Evolutionary conservation across 768 basidiomycete genomes (phyloP).

Genomic region (Tylopilus felleus): DNA sequence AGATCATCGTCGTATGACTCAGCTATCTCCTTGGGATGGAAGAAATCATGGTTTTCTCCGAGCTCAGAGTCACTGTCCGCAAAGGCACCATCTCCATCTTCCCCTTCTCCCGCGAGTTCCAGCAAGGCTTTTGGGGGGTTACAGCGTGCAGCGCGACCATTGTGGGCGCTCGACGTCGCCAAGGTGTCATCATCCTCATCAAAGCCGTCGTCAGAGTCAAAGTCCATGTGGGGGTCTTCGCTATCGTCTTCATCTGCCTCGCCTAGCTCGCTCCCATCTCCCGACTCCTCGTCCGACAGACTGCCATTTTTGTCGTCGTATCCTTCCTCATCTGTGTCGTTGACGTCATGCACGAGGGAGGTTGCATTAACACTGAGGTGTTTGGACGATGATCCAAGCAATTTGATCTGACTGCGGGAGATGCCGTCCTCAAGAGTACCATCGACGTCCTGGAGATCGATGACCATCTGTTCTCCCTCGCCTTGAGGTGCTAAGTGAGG

Average conservation of each 20-base stretch:
- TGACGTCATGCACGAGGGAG: conserved; percentile 29
- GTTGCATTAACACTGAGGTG: conserved; percentile 49
- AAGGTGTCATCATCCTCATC: conserved; percentile 6
- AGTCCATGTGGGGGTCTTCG: background rate
- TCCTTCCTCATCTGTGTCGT: conserved; percentile 36
- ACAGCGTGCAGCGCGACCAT: conserved; percentile 51
- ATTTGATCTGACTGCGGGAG: conserved; percentile 72
- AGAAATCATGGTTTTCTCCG: conserved; percentile 65
- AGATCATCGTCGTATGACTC: conserved; percentile 45
- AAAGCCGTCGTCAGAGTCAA: background rate
- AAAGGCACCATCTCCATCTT: conserved; percentile 52
- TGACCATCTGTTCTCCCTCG: conserved; percentile 97
- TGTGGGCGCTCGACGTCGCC: conserved; percentile 25
- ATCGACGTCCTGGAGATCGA: conserved; percentile 87
- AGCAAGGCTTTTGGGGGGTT: conserved; percentile 36
- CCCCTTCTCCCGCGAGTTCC: conserved; percentile 35
- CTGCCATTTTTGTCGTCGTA: conserved; percentile 19
- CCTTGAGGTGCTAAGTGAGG: conserved; percentile 71
- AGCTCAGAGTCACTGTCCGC: conserved; percentile 79
- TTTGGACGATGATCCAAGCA: conserved; percentile 79
- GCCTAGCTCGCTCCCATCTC: background rate
- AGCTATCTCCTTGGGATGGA: conserved; percentile 49
- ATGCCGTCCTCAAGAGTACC: conserved; percentile 83
- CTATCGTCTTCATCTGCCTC: conserved; percentile 3
- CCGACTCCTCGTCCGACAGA: conserved; percentile 15